phyloP scores from a whole-genome alignment of 106 monocot genomes.

The Phalaenopsis aphrodite region DNA sequence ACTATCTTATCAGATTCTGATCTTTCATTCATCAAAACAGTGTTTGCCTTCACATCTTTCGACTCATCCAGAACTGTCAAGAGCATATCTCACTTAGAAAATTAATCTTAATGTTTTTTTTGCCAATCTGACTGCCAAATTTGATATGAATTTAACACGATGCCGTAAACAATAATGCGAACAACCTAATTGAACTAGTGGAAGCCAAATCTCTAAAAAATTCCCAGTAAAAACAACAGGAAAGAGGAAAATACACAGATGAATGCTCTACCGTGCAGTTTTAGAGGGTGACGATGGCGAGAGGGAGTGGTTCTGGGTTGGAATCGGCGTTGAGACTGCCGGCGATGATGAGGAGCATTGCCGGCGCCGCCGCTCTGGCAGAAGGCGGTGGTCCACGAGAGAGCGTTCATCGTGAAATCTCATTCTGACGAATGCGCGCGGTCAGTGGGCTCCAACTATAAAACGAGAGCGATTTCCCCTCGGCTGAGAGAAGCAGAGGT shows the following conservation, averaged over 20 bases:
- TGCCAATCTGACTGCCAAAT: not conserved
- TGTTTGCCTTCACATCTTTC: constrained; percentile 41
- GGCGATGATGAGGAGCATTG: not conserved
- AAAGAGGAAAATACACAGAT: not conserved
- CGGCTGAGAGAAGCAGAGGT: not conserved
- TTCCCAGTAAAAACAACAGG: not conserved
- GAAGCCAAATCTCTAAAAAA: not conserved
- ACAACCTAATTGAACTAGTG: not conserved
- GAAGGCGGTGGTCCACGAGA: not conserved
- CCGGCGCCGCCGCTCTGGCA: not conserved
- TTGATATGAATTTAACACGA: not conserved
- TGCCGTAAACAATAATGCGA: not conserved
- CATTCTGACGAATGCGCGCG: not conserved
- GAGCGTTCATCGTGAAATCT: not conserved
- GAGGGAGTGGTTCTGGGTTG: not conserved
- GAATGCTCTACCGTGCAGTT: not conserved
- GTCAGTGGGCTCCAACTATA: not conserved
- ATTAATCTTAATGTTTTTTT: no score
- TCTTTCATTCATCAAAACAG: constrained; percentile 20
- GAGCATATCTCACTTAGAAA: not conserved
- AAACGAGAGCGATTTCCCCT: not conserved
- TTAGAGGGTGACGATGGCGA: not conserved
- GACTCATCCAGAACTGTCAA: constrained; percentile 51
- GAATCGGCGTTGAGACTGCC: not conserved
- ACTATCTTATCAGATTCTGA: constrained; percentile 61